Base-by-base conservation (phyloP, 2,329 filamentous ascomycete species). In the Leptographium wingfieldii region DNA sequence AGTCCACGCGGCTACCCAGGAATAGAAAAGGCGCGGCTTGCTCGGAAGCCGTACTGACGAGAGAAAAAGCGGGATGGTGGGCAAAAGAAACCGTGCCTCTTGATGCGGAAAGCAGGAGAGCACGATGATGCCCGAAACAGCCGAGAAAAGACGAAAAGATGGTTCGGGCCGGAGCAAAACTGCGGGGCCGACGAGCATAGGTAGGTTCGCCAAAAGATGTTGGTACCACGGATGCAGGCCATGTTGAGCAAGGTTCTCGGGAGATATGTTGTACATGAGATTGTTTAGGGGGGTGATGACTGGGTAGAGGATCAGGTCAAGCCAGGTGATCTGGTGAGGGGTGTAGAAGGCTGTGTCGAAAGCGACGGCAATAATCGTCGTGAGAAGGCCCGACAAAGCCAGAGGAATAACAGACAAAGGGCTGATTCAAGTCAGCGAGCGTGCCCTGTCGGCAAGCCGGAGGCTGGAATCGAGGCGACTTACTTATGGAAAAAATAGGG, bases 341-440 rank as follows among this genome's bases (percentile, higher is more conserved):
- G 80, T 76, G 70, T 96, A 96, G 71, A 95, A 96, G 54, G 84
- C 80, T 3, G 92, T 97, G 72, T 99, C 94, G 60, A 90, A 79
- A 60, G 83, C 81, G 66, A 96, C 81, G 49, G 91, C 92, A 64
- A 92, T 72, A 60, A 84, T 77, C 55, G 84, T 77, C 57, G 90
- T 92, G 56, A 85, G 70, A 43, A 87, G 70, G 38, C 83, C 88
- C 63, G 87, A 86, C 59, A 82, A 68, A 59, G 83, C 69, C 66
- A 94, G 79, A 60, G 83, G 80, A 63, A 83, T 68, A 56, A 95
- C 74, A 59, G 83, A 81, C 51, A 78, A 70, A 62, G 82, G 83
- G 69, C 82, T 84, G 64, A 64, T 29, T 25, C 35, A 43, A 56
- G 65, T 64, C 62, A 43, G 53, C n/a, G 33, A 35, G 52, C 22